Evolutionary conservation across 208 protist species (phyloP).

Genomic region (Herpetomonas muscarum): DNA sequence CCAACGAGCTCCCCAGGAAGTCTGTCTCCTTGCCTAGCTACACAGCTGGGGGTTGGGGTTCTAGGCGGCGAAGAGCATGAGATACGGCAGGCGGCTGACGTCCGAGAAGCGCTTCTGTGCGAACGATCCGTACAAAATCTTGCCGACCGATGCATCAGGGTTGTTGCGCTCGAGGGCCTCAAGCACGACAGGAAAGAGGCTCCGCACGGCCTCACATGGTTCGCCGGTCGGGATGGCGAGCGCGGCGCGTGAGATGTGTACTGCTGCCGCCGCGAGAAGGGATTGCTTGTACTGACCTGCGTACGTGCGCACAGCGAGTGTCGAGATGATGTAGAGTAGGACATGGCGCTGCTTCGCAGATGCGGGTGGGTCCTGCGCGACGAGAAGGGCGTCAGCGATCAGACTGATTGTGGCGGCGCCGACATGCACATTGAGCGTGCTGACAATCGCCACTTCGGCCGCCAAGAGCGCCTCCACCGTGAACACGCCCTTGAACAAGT

Average conservation of each 20-base stretch:
- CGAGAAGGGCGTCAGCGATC: conserved; percentile 45
- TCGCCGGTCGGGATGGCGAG: conserved; percentile 33
- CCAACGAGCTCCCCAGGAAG: too few species aligned
- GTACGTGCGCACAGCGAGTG: conserved; percentile 51
- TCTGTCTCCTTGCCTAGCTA: too few species aligned
- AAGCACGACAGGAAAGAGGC: conserved; percentile 33
- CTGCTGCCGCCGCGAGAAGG: conserved; percentile 50
- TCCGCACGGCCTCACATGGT: conserved; percentile 32
- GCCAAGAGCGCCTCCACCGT: conserved; percentile 41
- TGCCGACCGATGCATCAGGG: conserved; percentile 15
- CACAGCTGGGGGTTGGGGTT: too few species aligned
- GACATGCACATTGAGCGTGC: conserved; percentile 39
- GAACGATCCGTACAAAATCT: conserved; percentile 44
- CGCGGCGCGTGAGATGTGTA: conserved; percentile 53
- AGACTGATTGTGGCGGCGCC: conserved; percentile 39
- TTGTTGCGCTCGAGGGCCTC: conserved; percentile 24
- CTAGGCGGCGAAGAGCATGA: conserved; percentile 7
- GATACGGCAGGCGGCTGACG: conserved; percentile 33
- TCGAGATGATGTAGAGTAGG: conserved; percentile 53
- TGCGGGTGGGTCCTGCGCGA: conserved; percentile 59
- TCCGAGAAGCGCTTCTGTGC: conserved; percentile 21
- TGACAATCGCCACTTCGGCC: conserved; percentile 46
- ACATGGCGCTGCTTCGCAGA: conserved; percentile 36
- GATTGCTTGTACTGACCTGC: conserved; percentile 49
- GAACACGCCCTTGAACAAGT: conserved; percentile 91